Evolutionary conservation across 2,329 filamentous ascomycete species (phyloP).

Genomic region (Sporothrix luriei): DNA sequence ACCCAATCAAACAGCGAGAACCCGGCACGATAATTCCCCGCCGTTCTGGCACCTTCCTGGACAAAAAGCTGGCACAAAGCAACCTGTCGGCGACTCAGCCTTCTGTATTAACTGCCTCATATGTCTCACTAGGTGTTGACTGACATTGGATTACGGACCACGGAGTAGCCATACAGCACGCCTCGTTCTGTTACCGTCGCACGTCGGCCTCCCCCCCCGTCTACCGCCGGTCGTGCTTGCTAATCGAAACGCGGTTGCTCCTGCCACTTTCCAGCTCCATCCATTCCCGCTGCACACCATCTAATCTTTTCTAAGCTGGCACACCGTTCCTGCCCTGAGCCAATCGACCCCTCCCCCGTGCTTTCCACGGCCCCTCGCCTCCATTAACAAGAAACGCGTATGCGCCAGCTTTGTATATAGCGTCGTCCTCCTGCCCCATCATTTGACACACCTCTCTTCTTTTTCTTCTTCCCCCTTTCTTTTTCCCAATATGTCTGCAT

Average conservation of each 20-base stretch:
- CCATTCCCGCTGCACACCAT: not conserved
- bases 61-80: not conserved
- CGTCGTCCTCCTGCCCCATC: constrained; percentile 16
- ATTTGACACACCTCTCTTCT: constrained; percentile 6
- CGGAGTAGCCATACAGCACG: not conserved
- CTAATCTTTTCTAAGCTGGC: not conserved
- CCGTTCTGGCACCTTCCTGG: constrained; percentile 18
- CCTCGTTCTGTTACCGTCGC: not conserved
- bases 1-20: not conserved
- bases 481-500: constrained; percentile 25
- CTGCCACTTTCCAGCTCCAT: constrained; percentile 16
- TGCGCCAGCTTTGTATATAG: constrained; percentile 22
- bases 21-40: constrained; percentile 7
- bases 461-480: not conserved
- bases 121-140: not conserved
- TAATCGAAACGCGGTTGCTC: constrained; percentile 17
- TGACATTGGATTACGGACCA: not conserved
- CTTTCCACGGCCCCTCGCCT: not conserved
- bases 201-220: not conserved
- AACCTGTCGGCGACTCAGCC: constrained; percentile 16
- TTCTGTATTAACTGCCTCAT: constrained; percentile 16
- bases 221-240: constrained; percentile 1
- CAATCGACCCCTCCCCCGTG: constrained; percentile 10
- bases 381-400: not conserved
- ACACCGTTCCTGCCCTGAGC: constrained; percentile 16